Base-by-base conservation (phyloP, 495 filamentous ascomycete genomes). In the Aspergillus nidulans region DNA sequence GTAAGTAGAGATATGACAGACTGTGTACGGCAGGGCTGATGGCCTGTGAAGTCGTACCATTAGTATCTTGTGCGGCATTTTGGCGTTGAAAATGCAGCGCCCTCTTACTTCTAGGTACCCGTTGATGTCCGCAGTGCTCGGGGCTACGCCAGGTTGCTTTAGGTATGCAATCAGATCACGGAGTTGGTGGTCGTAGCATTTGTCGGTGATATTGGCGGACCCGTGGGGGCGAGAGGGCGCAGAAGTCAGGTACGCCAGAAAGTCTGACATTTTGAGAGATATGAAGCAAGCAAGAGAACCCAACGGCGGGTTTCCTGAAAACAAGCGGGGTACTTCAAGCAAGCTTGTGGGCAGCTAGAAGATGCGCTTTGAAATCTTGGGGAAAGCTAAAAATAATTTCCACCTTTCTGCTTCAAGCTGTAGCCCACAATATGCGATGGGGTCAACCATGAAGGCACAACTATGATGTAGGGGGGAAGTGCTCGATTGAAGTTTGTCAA, bases 1-100 rank as follows among this genome's bases (percentile, higher is more conserved):
- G 62, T 8, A 75, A 59, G 30, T 70, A 67, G 13, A 80, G 62
- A 53, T 73, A 81, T 8, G 72, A 64, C 24, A 77, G 44, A 3
- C 73, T 72, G 53, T 81, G 74, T 18, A 60, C 61, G 9, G 66
- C 63, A 16, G 78, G 74, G 52, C 76, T 66, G 30, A 81, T 59
- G 21, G 64, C 59, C 77, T 80, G 41, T 5, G 30, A 40, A 43
- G 36, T 12, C 28, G 24, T 32, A 8, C 8, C 2, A 4, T 45
- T 26, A 45, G 43, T 45, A 45, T 26, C 10, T 5, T 4, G 13
- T 12, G 6, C 6, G 25, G 9, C 5, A n/a, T 32, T 10, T 1
- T 3, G 21, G 5, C 9, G 9, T 8, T 23, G 18, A 43, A 8
- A 1, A 16, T 19, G 6, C 23, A n/a, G 23, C 40, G 40, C 40